These are phyloP conservation scores for Iberis pinnata DNA, from an alignment of 345 rosid species.

Conservation along the genomic window DNA sequence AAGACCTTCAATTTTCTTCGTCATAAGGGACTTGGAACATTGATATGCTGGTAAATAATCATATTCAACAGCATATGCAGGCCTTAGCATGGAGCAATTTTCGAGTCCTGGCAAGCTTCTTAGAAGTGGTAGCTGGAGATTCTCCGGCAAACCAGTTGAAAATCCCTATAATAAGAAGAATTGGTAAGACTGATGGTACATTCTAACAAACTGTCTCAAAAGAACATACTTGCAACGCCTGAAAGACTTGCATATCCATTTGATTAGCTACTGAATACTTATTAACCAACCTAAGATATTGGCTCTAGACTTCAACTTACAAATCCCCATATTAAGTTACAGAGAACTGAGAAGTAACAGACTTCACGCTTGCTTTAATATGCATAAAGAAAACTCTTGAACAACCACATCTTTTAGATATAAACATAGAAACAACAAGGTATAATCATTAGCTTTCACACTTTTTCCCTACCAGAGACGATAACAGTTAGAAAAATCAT, in stretches of 20 bases:
- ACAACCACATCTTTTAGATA: neutral
- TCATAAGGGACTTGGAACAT: conserved; percentile 91
- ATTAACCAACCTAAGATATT: conserved; percentile 12
- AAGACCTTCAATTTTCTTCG: conserved; percentile 83
- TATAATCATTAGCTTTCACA: conserved; percentile 10
- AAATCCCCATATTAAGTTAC: neutral
- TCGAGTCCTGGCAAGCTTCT: conserved; percentile 98
- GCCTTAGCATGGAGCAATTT: conserved; percentile 90
- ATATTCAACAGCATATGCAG: conserved; percentile 98
- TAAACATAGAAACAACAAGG: conserved; percentile 2
- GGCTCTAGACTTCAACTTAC: conserved; percentile 4
- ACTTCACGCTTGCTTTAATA: conserved; percentile 8
- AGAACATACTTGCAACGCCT: conserved; percentile 1
- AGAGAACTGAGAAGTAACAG: conserved; percentile 1
- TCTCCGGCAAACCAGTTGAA: conserved; percentile 96
- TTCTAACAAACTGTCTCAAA: neutral
- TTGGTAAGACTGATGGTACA: conserved; percentile 6
- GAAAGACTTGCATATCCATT: neutral
- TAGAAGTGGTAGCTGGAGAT: conserved; percentile 86
- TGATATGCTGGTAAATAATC: conserved; percentile 96
- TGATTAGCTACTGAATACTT: neutral
- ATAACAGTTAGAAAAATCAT: conserved; percentile 1
- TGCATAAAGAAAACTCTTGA: conserved; percentile 1
- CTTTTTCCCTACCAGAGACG: conserved; percentile 1
- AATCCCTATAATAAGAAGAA: conserved; percentile 56